phyloP scores from a whole-genome alignment of 2,329 filamentous ascomycete genomes.

The Coniochaeta ligniaria region DNA sequence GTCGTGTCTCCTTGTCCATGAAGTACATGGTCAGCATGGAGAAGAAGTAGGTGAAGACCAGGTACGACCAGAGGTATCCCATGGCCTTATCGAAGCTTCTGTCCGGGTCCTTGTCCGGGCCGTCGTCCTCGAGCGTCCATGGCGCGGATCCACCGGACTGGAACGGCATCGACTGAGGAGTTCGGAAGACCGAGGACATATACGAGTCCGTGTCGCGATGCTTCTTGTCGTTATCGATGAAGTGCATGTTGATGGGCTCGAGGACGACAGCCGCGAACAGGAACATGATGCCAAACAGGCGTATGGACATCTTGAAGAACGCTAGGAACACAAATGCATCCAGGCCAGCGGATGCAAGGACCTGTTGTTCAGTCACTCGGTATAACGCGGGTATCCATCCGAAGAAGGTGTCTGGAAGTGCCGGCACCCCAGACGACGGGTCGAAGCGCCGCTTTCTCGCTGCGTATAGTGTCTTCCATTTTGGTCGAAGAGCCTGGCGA shows the following conservation, averaged over 20 bases:
- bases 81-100: conserved; percentile 24
- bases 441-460: conserved; percentile 74
- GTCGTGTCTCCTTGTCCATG: conserved; percentile 74
- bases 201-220: conserved; percentile 4
- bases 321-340: conserved; percentile 94
- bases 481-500: conserved; percentile 68
- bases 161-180: background rate
- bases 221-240: conserved; percentile 22
- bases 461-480: conserved; percentile 88
- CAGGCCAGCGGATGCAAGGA: conserved; percentile 81
- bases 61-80: conserved; percentile 81
- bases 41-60: conserved; percentile 93
- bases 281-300: conserved; percentile 70
- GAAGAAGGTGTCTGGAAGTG: conserved; percentile 76
- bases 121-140: conserved; percentile 7
- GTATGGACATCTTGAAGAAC: conserved; percentile 94
- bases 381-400: conserved; percentile 90
- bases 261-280: conserved; percentile 78
- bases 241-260: conserved; percentile 76
- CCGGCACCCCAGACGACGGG: conserved; percentile 55
- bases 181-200: conserved; percentile 6
- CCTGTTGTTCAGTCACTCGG: conserved; percentile 78
- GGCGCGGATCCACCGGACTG: background rate
- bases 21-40: conserved; percentile 75
- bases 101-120: conserved; percentile 15